A percentile compares a stretch with the other conserved stretches of the same genome.
Evolutionary conservation across 163 green algal species (phyloP).

Genomic region (Coccomyxa subellipsoidea): DNA sequence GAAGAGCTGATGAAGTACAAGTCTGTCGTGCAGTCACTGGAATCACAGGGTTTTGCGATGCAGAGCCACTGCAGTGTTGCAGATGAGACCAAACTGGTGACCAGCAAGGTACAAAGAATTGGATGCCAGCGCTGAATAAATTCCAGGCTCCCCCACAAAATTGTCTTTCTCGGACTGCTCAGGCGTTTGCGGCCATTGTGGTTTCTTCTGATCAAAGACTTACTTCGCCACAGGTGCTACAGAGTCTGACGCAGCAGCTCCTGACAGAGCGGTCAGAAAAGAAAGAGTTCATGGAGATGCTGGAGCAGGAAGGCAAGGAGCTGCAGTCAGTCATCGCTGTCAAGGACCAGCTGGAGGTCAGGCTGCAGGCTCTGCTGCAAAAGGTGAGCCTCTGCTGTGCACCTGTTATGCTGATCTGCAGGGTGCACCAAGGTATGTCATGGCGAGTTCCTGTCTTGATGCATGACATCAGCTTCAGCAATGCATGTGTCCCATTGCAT

Average conservation of each 20-base stretch:
- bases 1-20: background rate
- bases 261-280: background rate
- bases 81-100: background rate
- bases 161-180: no score
- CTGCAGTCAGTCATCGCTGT: background rate
- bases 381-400: no score
- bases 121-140: no score
- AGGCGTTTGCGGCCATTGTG: no score
- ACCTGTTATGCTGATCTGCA: no score
- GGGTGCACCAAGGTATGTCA: no score
- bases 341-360: background rate
- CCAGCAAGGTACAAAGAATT: background rate
- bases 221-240: background rate
- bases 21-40: background rate
- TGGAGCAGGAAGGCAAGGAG: background rate
- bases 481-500: no score
- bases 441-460: no score
- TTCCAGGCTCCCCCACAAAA: no score
- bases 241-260: constrained; percentile 1
- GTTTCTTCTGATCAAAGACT: background rate
- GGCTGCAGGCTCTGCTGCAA: background rate
- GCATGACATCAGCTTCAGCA: no score
- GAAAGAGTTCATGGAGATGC: constrained; percentile 4
- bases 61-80: background rate
- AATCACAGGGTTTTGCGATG: background rate